Evolutionary conservation across 371 early-diverging fungal genomes (phyloP), one percentile per base, ranked within the genome.

Genomic region (Mortierella sp.): DNA sequence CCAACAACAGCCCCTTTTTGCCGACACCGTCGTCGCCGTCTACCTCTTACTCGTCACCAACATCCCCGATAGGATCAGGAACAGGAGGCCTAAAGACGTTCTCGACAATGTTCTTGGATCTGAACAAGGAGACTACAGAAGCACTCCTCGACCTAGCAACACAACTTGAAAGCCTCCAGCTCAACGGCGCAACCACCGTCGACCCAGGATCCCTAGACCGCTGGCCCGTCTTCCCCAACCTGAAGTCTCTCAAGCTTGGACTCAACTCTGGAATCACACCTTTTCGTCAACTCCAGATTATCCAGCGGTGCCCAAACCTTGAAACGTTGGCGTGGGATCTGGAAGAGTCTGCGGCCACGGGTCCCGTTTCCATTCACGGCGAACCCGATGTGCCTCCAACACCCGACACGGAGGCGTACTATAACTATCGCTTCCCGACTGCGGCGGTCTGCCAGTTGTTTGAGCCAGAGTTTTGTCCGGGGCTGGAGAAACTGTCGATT

Each of bases 271-370:
- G 71, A 4, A 70, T 75, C 51, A 55, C 76, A 0, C 40, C 34
- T 1, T 37, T 6, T 6, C 48, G 48, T 19, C 73, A 76, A 46
- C 69, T 67, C 26, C 44, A 76, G 44, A 44, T 46, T 51, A 64
- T 79, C 64, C 64, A 51, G 24, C 75, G 50, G 31, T 75, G 80
- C 24, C 80, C 75, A 0, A 43, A 19, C 4, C 13, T 79, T 8
- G 40, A 44, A 24, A 16, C 46, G 3, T 44, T 79, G 14, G 31
- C 31, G 5, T 79, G 79, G 79, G n/a, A 46, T 11, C 19, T 26
- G 16, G 31, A 69, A n/a, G 55, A 48, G 10, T 67, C 67, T 40
- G 67, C 67, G 11, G 34, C 67, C 19, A 67, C 67, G 21, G 67
- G 67, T 6, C 67, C 67, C 3, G 21, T 40, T 21, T 26, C 13